phyloP scores from a whole-genome alignment of 2,329 filamentous ascomycete species.

The Cercospora brassicicola region DNA sequence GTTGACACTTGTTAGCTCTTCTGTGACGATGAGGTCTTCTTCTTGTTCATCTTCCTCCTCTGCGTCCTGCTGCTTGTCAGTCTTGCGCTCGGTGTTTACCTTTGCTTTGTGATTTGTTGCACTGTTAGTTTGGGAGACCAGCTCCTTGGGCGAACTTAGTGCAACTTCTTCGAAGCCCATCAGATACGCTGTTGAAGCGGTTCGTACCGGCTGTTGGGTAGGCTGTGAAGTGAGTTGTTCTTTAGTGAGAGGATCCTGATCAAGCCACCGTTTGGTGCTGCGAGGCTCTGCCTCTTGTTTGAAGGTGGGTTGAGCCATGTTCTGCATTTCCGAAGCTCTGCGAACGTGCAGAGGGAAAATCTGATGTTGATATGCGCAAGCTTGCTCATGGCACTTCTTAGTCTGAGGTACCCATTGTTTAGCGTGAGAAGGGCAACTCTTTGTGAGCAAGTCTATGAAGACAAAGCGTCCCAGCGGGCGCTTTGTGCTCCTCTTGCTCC shows the following conservation, averaged over 20 bases:
- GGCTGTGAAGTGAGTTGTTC: not conserved
- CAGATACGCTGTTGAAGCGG: not conserved
- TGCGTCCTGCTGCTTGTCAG: not conserved
- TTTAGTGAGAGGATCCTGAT: not conserved
- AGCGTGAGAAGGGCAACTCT: not conserved
- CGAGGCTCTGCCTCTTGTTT: not conserved
- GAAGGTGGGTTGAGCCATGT: not conserved
- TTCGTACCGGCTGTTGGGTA: not conserved
- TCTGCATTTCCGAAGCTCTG: not conserved
- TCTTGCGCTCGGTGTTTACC: not conserved
- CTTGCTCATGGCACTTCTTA: not conserved
- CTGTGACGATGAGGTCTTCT: constrained; percentile 8
- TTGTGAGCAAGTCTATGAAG: not conserved
- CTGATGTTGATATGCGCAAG: not conserved
- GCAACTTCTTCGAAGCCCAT: constrained; percentile 20
- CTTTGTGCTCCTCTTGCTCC: not conserved
- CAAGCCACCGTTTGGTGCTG: not conserved
- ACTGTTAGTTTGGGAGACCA: not conserved
- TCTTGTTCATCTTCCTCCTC: constrained; percentile 6
- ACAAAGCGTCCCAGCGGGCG: not conserved
- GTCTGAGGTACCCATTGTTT: not conserved
- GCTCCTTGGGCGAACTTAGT: not conserved
- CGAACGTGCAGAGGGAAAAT: not conserved
- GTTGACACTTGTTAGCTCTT: constrained; percentile 7
- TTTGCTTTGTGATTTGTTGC: not conserved